phyloP scores from a whole-genome alignment of 208 protist genomes.

The Leishmania guyanensis region DNA sequence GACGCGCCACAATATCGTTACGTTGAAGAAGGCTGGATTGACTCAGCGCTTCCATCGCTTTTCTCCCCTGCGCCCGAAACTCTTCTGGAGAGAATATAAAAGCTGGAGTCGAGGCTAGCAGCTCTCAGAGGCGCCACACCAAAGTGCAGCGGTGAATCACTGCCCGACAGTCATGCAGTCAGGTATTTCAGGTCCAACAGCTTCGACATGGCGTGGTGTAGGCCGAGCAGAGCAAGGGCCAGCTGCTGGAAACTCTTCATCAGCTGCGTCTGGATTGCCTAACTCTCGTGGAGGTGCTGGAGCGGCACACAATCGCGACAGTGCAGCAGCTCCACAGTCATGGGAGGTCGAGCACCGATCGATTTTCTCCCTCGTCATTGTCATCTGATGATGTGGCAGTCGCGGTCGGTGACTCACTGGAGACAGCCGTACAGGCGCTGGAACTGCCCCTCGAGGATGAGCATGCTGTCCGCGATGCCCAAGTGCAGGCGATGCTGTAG shows the following conservation, averaged over 20 bases:
- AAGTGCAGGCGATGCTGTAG: conserved; percentile 4
- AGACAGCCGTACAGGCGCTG: not conserved
- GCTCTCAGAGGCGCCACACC: not conserved
- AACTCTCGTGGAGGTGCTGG: not conserved
- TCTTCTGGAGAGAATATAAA: not conserved
- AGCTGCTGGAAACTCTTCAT: not conserved
- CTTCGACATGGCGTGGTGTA: conserved; percentile 3
- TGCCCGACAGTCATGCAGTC: not conserved
- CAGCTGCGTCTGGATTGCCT: conserved; percentile 14
- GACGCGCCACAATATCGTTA: too few relatives aligned
- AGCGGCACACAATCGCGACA: too few relatives aligned
- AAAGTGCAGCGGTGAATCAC: not conserved
- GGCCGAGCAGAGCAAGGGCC: conserved; percentile 11
- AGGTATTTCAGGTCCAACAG: conserved; percentile 1
- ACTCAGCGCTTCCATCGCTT: too few relatives aligned
- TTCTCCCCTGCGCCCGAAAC: not conserved
- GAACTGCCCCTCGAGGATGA: conserved; percentile 9
- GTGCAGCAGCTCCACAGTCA: too few relatives aligned
- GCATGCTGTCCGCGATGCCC: not conserved
- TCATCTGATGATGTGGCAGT: not conserved
- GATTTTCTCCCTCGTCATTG: not conserved
- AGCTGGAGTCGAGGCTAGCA: conserved; percentile 8
- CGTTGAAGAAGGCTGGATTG: too few relatives aligned
- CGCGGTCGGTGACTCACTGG: not conserved
- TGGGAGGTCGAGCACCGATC: not conserved